phyloP scores from a whole-genome alignment of 2,329 filamentous ascomycete genomes.

The Fusarium veterinarium region DNA sequence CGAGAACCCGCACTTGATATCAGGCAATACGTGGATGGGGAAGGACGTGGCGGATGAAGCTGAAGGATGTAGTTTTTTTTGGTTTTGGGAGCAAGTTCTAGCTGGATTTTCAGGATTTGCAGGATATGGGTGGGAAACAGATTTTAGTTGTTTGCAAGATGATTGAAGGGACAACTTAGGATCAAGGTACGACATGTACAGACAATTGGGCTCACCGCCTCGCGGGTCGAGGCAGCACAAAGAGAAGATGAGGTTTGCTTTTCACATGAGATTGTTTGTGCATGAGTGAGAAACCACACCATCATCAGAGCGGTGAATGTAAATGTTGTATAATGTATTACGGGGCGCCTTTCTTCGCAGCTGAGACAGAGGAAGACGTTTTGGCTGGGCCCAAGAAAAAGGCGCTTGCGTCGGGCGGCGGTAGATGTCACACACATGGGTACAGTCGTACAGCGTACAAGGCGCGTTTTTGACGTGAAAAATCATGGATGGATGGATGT shows the following conservation, averaged over 20 bases:
- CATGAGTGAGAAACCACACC: not conserved
- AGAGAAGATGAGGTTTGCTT: slow-evolving; percentile 19
- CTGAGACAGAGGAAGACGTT: slow-evolving; percentile 11
- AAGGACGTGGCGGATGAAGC: slow-evolving; percentile 33
- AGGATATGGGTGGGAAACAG: slow-evolving; percentile 30
- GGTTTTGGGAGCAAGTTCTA: slow-evolving; percentile 16
- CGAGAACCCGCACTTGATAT: slow-evolving; percentile 48
- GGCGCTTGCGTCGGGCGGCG: slow-evolving; percentile 13
- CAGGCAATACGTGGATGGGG: slow-evolving; percentile 55
- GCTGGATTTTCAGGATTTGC: slow-evolving; percentile 33
- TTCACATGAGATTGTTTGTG: not conserved
- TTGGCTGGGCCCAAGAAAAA: slow-evolving; percentile 22
- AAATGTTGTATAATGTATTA: slow-evolving; percentile 32
- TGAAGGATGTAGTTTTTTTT: slow-evolving; percentile 17
- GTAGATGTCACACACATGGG: slow-evolving; percentile 4
- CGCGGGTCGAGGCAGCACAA: slow-evolving; percentile 36
- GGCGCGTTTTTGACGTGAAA: slow-evolving; percentile 20
- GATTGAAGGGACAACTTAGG: slow-evolving; percentile 23
- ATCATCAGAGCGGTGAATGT: slow-evolving; percentile 30
- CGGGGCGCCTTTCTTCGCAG: not conserved
- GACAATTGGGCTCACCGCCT: slow-evolving; percentile 33
- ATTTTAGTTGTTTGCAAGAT: slow-evolving; percentile 35
- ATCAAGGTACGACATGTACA: slow-evolving; percentile 33
- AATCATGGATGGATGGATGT: slow-evolving; percentile 7
- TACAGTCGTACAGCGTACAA: slow-evolving; percentile 1